These are phyloP conservation scores for Zoysia matrella DNA, from an alignment of 202 grass and related monocot species.

Conservation along the genomic window DNA sequence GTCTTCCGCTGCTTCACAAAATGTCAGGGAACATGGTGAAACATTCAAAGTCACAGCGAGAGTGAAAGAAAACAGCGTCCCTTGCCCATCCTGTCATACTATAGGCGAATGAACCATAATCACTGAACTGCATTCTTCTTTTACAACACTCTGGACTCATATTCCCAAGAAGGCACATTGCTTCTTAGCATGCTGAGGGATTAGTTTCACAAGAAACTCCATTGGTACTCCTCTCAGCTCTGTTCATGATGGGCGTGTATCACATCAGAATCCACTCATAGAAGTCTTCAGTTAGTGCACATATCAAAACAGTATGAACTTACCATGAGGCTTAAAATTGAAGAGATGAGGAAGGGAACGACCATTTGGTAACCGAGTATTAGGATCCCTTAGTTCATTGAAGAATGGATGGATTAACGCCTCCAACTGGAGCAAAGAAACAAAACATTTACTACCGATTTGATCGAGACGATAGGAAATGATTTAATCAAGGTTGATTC, in stretches of 20 bases:
- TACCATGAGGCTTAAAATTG: constrained; percentile 86
- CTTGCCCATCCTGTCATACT: constrained; percentile 38
- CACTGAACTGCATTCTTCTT: constrained; percentile 14
- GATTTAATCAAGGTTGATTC: constrained; percentile 36
- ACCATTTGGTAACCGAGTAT: constrained; percentile 69
- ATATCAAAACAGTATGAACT: constrained; percentile 19
- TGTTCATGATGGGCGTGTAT: constrained; percentile 42
- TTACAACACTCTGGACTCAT: neutral
- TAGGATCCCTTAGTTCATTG: constrained; percentile 67
- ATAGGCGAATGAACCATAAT: constrained; percentile 28
- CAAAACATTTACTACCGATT: neutral
- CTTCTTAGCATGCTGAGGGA: constrained; percentile 72
- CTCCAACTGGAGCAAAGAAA: constrained; percentile 60
- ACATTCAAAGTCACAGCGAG: neutral
- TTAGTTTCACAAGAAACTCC: constrained; percentile 65
- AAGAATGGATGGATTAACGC: constrained; percentile 84
- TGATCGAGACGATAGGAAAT: neutral
- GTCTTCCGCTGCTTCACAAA: constrained; percentile 39
- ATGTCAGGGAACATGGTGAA: constrained; percentile 17
- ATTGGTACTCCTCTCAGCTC: constrained; percentile 70
- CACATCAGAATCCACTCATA: constrained; percentile 22
- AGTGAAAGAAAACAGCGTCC: constrained; percentile 27
- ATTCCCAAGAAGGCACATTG: constrained; percentile 21
- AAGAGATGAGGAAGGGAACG: constrained; percentile 73
- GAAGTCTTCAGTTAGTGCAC: constrained; percentile 8